phyloP scores from a whole-genome alignment of 1,284 basidiomycete genomes.

The Ustilago sp. region DNA sequence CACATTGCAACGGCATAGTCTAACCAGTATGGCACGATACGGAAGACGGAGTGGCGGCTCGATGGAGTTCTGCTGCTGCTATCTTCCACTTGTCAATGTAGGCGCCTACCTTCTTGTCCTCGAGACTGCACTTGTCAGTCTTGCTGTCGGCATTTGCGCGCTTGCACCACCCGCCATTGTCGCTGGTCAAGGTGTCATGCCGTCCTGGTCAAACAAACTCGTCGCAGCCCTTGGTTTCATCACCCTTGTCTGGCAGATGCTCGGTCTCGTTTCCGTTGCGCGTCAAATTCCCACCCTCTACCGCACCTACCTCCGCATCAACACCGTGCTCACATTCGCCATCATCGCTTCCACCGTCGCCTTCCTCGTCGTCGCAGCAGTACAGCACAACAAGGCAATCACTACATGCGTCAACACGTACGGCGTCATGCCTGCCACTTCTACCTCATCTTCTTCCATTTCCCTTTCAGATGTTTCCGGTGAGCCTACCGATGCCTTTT shows the following conservation, averaged over 20 bases:
- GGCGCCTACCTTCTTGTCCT: constrained; percentile 65
- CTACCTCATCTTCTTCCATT: constrained; percentile 17
- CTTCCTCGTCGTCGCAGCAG: constrained; percentile 58
- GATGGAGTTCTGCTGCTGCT: constrained; percentile 66
- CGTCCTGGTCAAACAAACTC: constrained; percentile 60
- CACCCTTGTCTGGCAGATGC: constrained; percentile 60
- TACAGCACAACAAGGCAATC: constrained; percentile 52
- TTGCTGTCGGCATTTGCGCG: constrained; percentile 60
- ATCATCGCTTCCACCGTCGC: constrained; percentile 57
- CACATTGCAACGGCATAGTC: neutral
- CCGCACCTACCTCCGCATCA: constrained; percentile 63
- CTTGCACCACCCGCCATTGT: constrained; percentile 64
- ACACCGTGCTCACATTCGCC: constrained; percentile 58
- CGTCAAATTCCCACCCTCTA: constrained; percentile 59
- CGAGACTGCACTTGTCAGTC: constrained; percentile 60
- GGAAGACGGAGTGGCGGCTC: constrained; percentile 33
- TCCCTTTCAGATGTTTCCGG: constrained; percentile 17
- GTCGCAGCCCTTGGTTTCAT: constrained; percentile 62
- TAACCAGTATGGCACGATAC: constrained; percentile 20
- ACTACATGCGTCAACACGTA: constrained; percentile 50
- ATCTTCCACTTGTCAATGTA: constrained; percentile 64
- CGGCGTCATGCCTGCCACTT: constrained; percentile 37
- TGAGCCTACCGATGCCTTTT: constrained; percentile 32
- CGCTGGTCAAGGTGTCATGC: constrained; percentile 59
- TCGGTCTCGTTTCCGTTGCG: constrained; percentile 58